Conservation (phyloP, 768 basidiomycete genomes). For the Russula brevipes region DNA sequence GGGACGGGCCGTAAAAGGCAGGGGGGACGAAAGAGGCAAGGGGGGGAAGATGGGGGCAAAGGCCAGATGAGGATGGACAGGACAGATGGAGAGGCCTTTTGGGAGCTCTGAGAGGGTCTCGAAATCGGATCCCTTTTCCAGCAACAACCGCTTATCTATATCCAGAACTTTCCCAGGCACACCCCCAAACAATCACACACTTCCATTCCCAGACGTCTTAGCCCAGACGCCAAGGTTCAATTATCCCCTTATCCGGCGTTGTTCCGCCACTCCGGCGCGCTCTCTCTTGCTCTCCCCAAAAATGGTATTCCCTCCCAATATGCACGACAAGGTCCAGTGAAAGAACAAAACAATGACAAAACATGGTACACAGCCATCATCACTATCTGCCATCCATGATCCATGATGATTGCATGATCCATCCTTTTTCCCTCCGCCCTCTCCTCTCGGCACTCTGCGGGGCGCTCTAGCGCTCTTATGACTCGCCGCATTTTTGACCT, state of each 20-base stretch:
- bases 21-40: slow-evolving; percentile 28
- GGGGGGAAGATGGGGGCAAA: slow-evolving; percentile 24
- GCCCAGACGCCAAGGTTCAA: slow-evolving; percentile 25
- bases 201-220: slow-evolving; percentile 25
- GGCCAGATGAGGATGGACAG: slow-evolving; percentile 21
- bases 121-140: slow-evolving; percentile 27
- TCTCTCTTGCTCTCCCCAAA: slow-evolving; percentile 5
- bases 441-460: slow-evolving; percentile 14
- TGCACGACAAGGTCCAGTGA: neutral
- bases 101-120: slow-evolving; percentile 25
- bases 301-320: slow-evolving; percentile 12
- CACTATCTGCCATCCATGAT: slow-evolving; percentile 11
- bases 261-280: slow-evolving; percentile 13
- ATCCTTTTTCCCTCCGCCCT: slow-evolving; percentile 2
- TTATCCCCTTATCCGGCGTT: slow-evolving; percentile 24
- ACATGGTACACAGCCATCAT: slow-evolving; percentile 2
- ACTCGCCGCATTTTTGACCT: slow-evolving; percentile 21
- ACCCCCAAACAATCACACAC: slow-evolving; percentile 25
- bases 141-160: slow-evolving; percentile 29
- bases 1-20: slow-evolving; percentile 27
- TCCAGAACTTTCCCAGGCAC: slow-evolving; percentile 29
- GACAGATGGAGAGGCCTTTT: slow-evolving; percentile 23
- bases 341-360: neutral
- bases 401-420: neutral
- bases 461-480: slow-evolving; percentile 22